Evolutionary conservation across 116 monocot species (phyloP).

Genomic region (Dioscorea cayenensis): DNA sequence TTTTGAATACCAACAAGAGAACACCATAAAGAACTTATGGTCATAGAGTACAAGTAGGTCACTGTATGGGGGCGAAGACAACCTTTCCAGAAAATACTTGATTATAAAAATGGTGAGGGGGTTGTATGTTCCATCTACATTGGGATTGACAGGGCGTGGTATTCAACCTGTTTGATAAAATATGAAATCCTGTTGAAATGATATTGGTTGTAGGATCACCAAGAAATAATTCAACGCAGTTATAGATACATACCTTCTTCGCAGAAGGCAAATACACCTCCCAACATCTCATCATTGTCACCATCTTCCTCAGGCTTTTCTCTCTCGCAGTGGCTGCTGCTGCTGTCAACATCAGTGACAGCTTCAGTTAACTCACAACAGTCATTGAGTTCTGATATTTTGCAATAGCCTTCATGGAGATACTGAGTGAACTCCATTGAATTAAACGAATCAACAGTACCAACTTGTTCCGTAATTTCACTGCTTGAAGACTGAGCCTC

Average conservation of each 20-base stretch:
- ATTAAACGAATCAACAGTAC: constrained; percentile 27
- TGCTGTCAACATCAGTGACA: constrained; percentile 72
- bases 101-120: background rate
- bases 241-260: constrained; percentile 50
- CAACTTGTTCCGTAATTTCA: constrained; percentile 24
- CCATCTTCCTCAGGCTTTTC: constrained; percentile 75
- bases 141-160: background rate
- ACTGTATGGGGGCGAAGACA: background rate
- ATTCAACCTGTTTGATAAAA: background rate
- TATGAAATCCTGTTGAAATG: background rate
- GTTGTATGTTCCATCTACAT: background rate
- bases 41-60: background rate
- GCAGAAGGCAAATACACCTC: constrained; percentile 70
- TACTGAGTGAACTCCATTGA: constrained; percentile 44
- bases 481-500: constrained; percentile 14
- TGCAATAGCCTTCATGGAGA: constrained; percentile 79
- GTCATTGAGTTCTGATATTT: constrained; percentile 60
- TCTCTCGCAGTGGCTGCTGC: constrained; percentile 71
- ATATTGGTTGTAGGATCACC: background rate
- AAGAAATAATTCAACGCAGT: background rate
- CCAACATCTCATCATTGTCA: constrained; percentile 75
- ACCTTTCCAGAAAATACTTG: background rate
- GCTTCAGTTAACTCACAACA: constrained; percentile 66
- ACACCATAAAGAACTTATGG: background rate
- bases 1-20: background rate